Evolutionary conservation across 169 alveolate species (phyloP), one percentile per base, ranked within the genome.

Genomic region (Plasmodium coatneyi): DNA sequence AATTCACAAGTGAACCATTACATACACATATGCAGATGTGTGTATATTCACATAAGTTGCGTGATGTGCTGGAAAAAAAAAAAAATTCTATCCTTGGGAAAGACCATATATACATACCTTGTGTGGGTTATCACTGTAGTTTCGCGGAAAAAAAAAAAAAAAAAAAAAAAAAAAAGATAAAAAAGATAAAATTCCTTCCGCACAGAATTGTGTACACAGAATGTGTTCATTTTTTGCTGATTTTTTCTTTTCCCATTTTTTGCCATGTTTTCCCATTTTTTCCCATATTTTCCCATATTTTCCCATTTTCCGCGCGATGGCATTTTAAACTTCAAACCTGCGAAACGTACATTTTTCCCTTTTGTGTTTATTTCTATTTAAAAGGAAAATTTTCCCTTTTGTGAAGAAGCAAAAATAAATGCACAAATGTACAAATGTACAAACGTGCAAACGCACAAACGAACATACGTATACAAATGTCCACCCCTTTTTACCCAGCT

Each of bases 311-410:
- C 25, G 32, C 60, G 54, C 74, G 83, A 39, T 83, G 80, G 82
- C 72, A 71, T 83, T 83, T 83, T 34, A 83, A 60, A 60, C 32
- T 16, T 60, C 25, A 83, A 83, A 60, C 39, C 3, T 34, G 46
- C 70, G 49, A 83, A 30, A 39, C 22, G 71, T 5, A 82, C 60
- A 32, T 39, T 41, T 71, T 83, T 22, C 56, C 74, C 74, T 43
- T 71, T 71, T 83, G 81, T 70, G 49, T 22, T 70, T 28, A 71
- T 83, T 83, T 83, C 82, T 25, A 70, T 83, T 83, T 83, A 83
- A 83, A 83, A 79, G 52, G 39, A 34, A 71, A 70, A 22, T n/a
- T 70, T 39, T 70, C 92, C 79, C 39, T 82, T 82, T 82, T 43
- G 83, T 76, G 66, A 81, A 81, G 54, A 81, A 81, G 66, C 22